Base-by-base conservation (phyloP, 2,329 filamentous ascomycete genomes). In the Colletotrichum falcatum region DNA sequence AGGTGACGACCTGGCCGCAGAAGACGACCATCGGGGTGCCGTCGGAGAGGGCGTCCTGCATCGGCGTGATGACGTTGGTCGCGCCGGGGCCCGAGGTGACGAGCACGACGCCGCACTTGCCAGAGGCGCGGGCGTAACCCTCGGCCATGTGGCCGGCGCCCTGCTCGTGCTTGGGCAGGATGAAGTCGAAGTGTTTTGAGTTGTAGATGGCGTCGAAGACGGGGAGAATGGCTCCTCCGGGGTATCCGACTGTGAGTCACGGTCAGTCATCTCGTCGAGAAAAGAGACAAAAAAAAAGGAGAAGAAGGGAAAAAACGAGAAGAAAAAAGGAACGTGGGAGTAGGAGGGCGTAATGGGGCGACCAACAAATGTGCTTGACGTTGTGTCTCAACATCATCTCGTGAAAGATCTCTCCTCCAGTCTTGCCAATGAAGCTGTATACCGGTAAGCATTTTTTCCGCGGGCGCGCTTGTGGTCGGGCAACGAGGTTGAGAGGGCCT, bases 201-300 rank as follows among this genome's bases (percentile, higher is more conserved):
- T 98, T 97, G 88, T 97, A 97, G 80, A 99, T 98, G 78, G 96
- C 96, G 82, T 99, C 96, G 85, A 98, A 98, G 53, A 98, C 95
- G 77, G 96, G 96, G 44, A 98, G 91, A 83, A 98, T 98, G 74
- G 96, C 95, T 79, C 96, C 95, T 77, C 95, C 95, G 75, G 95
- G 94, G 83, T 98, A 98, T 72, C 92, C 92, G 78, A 95, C 91
- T 93, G 61, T 67, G 33, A 49, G 33, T 64, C 66, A 56, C 28
- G 59, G 70, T 73, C 39, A 73, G 72, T 54, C 42, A 49, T 53
- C 37, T 20, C 8, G 2, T 42, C 39, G 2, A 2, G 1, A 3
- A 3, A 3, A 5, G 14, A 5, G 18, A 20, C 18, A 20, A 44
- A 44, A n/a, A 3, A 44, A 42, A 8, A 6, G 14, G 12, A 20